Evolutionary conservation across 2,329 filamentous ascomycete species (phyloP), one percentile per base, ranked within the genome.

Genomic region (Coniochaeta sp.): DNA sequence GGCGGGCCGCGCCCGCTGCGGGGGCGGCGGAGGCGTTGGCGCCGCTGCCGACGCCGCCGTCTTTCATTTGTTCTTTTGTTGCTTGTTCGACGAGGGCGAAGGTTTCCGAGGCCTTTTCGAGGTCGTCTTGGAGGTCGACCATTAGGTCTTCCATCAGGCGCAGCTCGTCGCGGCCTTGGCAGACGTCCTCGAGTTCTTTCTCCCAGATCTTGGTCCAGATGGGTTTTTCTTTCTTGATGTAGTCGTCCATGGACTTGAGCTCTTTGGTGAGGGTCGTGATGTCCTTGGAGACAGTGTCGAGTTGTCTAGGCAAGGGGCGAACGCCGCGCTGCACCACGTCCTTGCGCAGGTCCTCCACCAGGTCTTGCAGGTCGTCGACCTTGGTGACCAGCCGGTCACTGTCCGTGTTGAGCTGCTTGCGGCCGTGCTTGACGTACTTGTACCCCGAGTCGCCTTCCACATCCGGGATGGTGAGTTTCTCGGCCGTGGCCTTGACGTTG

Each of bases 171-270:
- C 91, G 85, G 63, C 96, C 94, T 66, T 95, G 91, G 71, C 94
- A 97, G 3, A 99, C 92, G 50, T 92, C 86, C 68, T 97, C 90
- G 45, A 99, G 76, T 68, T 97, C 91, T 71, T 95, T 91, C 79
- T 97, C 92, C 94, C 94, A 99, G 57, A 97, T 95, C 81, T 96
- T 96, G 51, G 91, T 96, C 92, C 94, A 99, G 53, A 96, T 77
- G 0, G 94, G 94, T 69, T 96, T 96, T 78, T 99, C 94, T 46
- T 83, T 82, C 61, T 85, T 86, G 72, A 99, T 81, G 73, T 88
- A 95, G 14, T 96, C 91, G 65, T 96, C 89, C 79, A 99, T 86
- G 71, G 89, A 91, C 78, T 89, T 94, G 56, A 99, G 82, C 63
- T 96, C 91, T 63, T 90, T 86, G 48, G 85, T 87, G 28, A 94